Conservation (phyloP, 345 rosid species). For the Salix exigua region DNA sequence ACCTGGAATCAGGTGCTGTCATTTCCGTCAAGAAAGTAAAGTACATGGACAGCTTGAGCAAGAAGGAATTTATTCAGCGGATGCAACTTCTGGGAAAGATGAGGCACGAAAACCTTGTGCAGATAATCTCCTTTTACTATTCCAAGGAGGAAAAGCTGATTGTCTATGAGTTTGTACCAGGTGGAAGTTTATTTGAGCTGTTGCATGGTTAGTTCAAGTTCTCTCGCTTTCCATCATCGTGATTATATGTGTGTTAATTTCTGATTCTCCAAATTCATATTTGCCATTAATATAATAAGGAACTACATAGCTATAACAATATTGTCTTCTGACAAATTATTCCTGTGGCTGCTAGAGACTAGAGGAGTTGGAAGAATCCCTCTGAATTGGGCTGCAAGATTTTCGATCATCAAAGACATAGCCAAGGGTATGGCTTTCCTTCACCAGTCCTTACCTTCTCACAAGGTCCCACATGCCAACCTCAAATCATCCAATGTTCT, state of each 20-base stretch:
- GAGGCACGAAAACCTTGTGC: conserved; percentile 43
- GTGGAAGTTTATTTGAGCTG: conserved; percentile 44
- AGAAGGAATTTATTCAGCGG: conserved; percentile 47
- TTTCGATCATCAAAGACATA: conserved; percentile 44
- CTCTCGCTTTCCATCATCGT: background rate
- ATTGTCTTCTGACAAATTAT: background rate
- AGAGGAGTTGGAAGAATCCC: conserved; percentile 44
- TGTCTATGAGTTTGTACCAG: conserved; percentile 41
- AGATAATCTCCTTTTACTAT: conserved; percentile 45
- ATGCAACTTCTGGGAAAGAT: conserved; percentile 51
- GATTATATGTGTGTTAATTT: background rate
- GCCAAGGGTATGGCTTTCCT: conserved; percentile 39
- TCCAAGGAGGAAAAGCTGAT: conserved; percentile 54
- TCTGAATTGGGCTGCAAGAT: conserved; percentile 39
- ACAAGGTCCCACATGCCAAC: conserved; percentile 52
- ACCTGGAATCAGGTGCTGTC: conserved; percentile 41
- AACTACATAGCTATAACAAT: background rate
- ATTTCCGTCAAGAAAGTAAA: conserved; percentile 45
- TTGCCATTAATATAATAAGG: background rate
- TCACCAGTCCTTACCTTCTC: conserved; percentile 42
- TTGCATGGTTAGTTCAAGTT: conserved; percentile 44
- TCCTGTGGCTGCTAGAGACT: conserved; percentile 21
- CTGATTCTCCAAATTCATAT: background rate
- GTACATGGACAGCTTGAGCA: conserved; percentile 32
- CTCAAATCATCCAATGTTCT: conserved; percentile 54